A percentile compares a stretch with the other conserved stretches of the same genome.
phyloP scores from a whole-genome alignment of 805 yeast genomes.

The Candida xiaguanensis region DNA sequence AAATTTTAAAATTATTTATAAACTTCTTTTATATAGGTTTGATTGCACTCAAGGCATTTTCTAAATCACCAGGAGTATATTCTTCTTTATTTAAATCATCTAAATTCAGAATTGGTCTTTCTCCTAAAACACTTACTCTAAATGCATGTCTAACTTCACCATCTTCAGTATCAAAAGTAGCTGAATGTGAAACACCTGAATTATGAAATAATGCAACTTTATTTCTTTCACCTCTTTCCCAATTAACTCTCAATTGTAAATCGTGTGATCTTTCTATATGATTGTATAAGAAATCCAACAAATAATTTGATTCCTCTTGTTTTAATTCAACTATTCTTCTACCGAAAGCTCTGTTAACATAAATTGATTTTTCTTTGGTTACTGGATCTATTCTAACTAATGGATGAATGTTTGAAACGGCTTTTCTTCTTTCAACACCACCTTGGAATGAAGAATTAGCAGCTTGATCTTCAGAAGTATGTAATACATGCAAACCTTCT shows the following conservation, averaged over 20 bases:
- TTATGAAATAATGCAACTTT: conserved; percentile 80
- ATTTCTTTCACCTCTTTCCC: conserved; percentile 50
- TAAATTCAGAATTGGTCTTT: conserved; percentile 55
- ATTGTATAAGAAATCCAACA: conserved; percentile 54
- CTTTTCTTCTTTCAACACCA: conserved; percentile 61
- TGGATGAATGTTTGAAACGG: conserved; percentile 65
- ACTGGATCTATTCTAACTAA: conserved; percentile 72
- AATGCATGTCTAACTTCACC: conserved; percentile 69
- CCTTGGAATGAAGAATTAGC: conserved; percentile 50
- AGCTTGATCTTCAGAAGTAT: conserved; percentile 72
- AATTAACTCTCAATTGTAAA: conserved; percentile 64
- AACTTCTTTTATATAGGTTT: conserved; percentile 8
- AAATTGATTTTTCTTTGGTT: conserved; percentile 56
- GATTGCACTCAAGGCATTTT: conserved; percentile 23
- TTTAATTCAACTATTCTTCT: conserved; percentile 69
- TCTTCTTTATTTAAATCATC: conserved; percentile 37
- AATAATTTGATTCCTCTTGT: conserved; percentile 62
- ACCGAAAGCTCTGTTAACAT: conserved; percentile 57
- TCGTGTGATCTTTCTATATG: conserved; percentile 54
- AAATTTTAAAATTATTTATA: no score
- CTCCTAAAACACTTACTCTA: conserved; percentile 71
- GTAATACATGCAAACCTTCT: conserved; percentile 61
- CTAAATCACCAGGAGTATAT: conserved; percentile 29
- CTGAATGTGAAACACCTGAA: conserved; percentile 66
- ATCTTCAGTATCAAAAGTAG: conserved; percentile 67